Evolutionary conservation across 208 protist species (phyloP), one percentile per base, ranked within the genome.

Genomic region (Wallacemonas sp.): DNA sequence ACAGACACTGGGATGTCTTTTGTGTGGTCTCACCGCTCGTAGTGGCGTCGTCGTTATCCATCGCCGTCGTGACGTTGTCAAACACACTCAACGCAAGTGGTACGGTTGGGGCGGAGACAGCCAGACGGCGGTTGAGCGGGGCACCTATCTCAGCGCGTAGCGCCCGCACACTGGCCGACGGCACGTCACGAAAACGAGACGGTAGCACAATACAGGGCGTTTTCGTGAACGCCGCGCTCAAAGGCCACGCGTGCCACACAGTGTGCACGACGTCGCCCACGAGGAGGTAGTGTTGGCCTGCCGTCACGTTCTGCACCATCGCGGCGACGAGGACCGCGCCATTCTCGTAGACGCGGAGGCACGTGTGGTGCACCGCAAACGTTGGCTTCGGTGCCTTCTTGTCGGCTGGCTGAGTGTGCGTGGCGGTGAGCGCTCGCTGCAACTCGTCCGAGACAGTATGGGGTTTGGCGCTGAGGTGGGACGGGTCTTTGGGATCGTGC

Each of bases 11-110:
- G 29, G 26, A 45, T 24, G 41, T 34, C 21, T 45, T n/a, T 27
- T 30, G 36, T 9, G 22, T 36, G n/a, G 27, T 52, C 2, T 44
- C 27, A 32, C 2, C n/a, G 8, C 2, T 39, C 8, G 24, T 54
- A 1, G 59, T 19, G 3, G 44, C 15, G 33, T 9, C n/a, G 10
- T 44, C 52, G 22, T 68, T 50, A 34, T 76, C 64, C 21, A 48
- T 42, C 4, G 48, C 53, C 36, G 57, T 15, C 1, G 59, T 62
- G 6, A 84, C 53, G 52, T 68, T 72, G 22, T 85, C 77, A 53
- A 92, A 85, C n/a, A 78, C 63, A 8, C 71, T 81, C n/a, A 92
- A 67, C 19, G 79, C 79, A 63, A 86, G 60, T 12, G 79, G 52
- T 10, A 76, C 15, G 26, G 75, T 73, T n/a, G 81, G 79, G 5